These are phyloP conservation scores for Coemansia sp. DNA, from an alignment of 192 early-diverging fungal species.

Conservation along the genomic window DNA sequence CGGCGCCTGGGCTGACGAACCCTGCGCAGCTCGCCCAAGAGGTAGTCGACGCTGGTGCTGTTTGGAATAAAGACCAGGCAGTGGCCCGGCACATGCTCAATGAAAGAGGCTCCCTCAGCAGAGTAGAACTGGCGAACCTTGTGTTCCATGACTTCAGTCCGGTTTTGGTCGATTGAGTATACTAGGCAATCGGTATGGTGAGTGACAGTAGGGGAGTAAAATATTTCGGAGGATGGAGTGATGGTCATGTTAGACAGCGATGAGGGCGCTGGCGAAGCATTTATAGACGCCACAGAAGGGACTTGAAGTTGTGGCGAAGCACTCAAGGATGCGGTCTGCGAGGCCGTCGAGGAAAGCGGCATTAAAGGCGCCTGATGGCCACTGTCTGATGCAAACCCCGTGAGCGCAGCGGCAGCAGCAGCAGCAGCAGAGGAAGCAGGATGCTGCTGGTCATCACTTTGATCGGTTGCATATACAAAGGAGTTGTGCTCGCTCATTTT, in stretches of 20 bases:
- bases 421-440: not conserved
- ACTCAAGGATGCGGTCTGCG: slow-evolving; percentile 12
- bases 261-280: slow-evolving; percentile 9
- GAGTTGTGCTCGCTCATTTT: slow-evolving; percentile 14
- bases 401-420: not conserved
- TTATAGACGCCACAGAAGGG: slow-evolving; percentile 42
- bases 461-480: slow-evolving; percentile 37
- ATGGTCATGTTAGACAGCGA: slow-evolving; percentile 1
- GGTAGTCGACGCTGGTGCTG: slow-evolving; percentile 18
- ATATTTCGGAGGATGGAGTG: slow-evolving; percentile 5
- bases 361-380: slow-evolving; percentile 6
- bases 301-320: slow-evolving; percentile 35
- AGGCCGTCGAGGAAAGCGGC: not conserved
- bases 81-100: slow-evolving; percentile 52
- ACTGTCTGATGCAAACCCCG: slow-evolving; percentile 1
- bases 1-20: slow-evolving; percentile 26
- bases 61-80: slow-evolving; percentile 51
- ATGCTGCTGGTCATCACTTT: slow-evolving; percentile 20
- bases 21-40: slow-evolving; percentile 38
- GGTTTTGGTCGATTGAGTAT: slow-evolving; percentile 16
- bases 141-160: slow-evolving; percentile 25
- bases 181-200: slow-evolving; percentile 7
- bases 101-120: slow-evolving; percentile 36
- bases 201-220: slow-evolving; percentile 9
- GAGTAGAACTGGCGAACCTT: slow-evolving; percentile 44